Evolutionary conservation across 2,329 filamentous ascomycete genomes (phyloP).

Genomic region (Phaeosphaeriaceae sp.): DNA sequence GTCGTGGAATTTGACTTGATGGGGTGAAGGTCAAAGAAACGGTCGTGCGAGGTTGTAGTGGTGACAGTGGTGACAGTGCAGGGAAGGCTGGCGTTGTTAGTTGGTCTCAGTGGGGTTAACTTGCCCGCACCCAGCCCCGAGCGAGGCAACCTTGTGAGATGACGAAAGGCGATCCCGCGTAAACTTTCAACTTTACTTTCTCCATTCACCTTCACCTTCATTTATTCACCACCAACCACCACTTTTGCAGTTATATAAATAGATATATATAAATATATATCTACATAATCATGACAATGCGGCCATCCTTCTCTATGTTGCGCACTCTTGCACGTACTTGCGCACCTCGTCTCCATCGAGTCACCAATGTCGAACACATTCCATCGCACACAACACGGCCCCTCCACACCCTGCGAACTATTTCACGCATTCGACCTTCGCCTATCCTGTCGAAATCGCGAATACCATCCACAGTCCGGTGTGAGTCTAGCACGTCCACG

Average conservation of each 20-base stretch:
- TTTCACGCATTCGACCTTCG: constrained; percentile 24
- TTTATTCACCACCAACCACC: background rate
- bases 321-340: constrained; percentile 28
- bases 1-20: background rate
- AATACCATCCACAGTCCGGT: constrained; percentile 23
- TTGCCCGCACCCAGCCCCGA: constrained; percentile 13
- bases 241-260: background rate
- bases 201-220: background rate
- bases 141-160: background rate
- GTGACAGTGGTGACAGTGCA: background rate
- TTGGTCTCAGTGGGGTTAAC: constrained; percentile 4
- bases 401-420: constrained; percentile 39
- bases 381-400: constrained; percentile 32
- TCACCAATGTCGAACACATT: constrained; percentile 27
- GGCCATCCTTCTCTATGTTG: constrained; percentile 27
- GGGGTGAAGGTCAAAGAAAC: constrained; percentile 3
- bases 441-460: constrained; percentile 14
- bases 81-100: background rate
- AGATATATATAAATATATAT: too few species aligned
- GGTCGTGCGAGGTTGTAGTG: background rate
- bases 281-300: constrained; percentile 24
- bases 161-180: background rate
- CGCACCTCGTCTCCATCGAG: constrained; percentile 20
- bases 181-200: constrained; percentile 2
- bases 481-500: constrained; percentile 36